Conservation (phyloP, 225 moss, liverwort and hornwort genomes). For the Rhytidiadelphus loreus region DNA sequence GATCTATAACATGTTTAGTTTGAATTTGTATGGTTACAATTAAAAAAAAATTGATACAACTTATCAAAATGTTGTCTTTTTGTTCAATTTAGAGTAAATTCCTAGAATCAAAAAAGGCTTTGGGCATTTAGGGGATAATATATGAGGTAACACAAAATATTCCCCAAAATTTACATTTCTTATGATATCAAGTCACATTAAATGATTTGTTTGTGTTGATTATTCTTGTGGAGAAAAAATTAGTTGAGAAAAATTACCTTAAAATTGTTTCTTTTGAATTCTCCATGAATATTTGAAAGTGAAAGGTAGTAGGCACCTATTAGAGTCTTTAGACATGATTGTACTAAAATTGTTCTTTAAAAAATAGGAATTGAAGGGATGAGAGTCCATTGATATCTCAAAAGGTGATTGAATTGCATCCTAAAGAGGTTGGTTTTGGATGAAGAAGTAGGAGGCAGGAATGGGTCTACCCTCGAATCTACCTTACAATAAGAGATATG, state of each 20-base stretch:
- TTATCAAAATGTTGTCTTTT: no score
- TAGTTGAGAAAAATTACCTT: background rate
- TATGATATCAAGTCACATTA: background rate
- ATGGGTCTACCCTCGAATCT: no score
- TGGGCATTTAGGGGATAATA: no score
- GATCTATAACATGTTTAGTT: no score
- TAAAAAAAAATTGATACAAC: no score
- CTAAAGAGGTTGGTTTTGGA: background rate
- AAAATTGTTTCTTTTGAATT: background rate
- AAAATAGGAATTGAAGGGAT: background rate
- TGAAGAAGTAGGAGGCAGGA: background rate
- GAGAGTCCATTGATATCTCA: background rate
- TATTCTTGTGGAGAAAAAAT: background rate
- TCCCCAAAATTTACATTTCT: background rate
- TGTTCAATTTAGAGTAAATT: no score
- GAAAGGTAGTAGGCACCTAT: background rate
- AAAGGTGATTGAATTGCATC: background rate
- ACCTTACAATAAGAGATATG: background rate
- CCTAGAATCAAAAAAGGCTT: no score
- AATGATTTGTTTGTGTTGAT: background rate
- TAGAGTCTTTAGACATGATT: rapidly evolving
- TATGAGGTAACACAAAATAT: no score
- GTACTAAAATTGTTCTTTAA: background rate
- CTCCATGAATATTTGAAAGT: background rate
- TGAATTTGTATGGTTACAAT: no score